These are phyloP conservation scores for Fusarium nurragi DNA, from an alignment of 2,329 filamentous ascomycete genomes.

Conservation along the genomic window DNA sequence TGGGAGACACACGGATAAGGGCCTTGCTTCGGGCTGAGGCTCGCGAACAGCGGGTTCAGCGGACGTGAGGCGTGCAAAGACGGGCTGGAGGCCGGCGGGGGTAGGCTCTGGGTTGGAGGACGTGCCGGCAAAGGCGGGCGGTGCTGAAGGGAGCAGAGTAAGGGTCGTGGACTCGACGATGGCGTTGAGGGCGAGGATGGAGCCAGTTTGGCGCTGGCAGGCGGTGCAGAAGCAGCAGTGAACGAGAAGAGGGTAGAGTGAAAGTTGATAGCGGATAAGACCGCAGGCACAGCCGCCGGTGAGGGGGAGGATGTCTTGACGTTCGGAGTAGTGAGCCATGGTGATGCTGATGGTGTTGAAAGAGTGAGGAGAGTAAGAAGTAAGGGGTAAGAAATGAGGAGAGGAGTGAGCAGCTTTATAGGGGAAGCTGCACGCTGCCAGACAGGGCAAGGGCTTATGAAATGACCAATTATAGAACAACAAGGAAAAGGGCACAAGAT, in stretches of 20 bases:
- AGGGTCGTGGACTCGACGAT: constrained; percentile 53
- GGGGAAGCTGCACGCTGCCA: not conserved
- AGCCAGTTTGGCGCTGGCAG: constrained; percentile 58
- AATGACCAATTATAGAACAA: not conserved
- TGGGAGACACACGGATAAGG: constrained; percentile 47
- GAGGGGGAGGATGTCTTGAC: constrained; percentile 44
- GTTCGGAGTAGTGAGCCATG: constrained; percentile 42
- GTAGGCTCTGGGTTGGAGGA: constrained; percentile 9
- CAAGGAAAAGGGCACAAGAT: not conserved
- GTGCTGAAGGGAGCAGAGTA: constrained; percentile 43
- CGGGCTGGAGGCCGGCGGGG: constrained; percentile 25
- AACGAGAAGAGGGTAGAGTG: constrained; percentile 60
- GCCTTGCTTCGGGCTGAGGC: constrained; percentile 1
- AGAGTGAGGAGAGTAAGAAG: not conserved
- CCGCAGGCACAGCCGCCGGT: constrained; percentile 71
- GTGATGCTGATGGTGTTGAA: not conserved
- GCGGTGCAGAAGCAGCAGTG: constrained; percentile 60
- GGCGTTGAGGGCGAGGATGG: constrained; percentile 53
- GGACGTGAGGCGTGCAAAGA: constrained; percentile 36
- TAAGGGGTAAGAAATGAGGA: not conserved
- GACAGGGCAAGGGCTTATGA: not conserved
- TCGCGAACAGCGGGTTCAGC: constrained; percentile 18
- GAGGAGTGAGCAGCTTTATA: not conserved
- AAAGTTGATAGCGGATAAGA: constrained; percentile 72
- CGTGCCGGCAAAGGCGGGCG: constrained; percentile 36